Percentiles rank a stretch among this genome's conserved stretches.
Conservation (phyloP, 768 basidiomycete species). For the Mycena chlorophos region DNA sequence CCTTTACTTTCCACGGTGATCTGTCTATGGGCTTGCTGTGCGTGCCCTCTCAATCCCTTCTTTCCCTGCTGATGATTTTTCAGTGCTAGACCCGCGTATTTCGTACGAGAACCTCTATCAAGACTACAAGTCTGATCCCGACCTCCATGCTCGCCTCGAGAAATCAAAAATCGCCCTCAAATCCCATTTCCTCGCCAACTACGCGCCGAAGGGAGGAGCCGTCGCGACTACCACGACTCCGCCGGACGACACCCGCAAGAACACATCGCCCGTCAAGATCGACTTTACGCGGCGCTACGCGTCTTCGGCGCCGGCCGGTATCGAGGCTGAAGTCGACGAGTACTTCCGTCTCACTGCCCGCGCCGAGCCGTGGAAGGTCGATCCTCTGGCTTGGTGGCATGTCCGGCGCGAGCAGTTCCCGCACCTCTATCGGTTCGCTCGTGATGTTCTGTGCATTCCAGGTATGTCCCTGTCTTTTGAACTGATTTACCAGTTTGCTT, state of each 20-base stretch:
- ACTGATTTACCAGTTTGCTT: background rate
- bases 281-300: background rate
- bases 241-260: background rate
- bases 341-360: background rate
- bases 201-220: background rate
- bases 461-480: background rate
- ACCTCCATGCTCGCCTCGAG: background rate
- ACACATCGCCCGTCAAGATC: background rate
- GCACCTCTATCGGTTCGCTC: background rate
- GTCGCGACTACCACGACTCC: background rate
- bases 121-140: background rate
- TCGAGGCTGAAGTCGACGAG: background rate
- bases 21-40: too few species aligned
- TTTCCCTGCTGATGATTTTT: background rate
- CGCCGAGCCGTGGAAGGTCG: background rate
- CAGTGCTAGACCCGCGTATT: slow-evolving; percentile 7
- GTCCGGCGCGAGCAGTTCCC: background rate
- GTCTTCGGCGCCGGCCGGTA: background rate
- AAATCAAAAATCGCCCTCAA: background rate
- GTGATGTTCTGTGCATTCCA: background rate
- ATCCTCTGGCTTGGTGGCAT: background rate
- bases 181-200: background rate
- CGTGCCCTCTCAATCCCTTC: too few species aligned
- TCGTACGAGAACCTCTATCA: background rate
- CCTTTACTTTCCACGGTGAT: too few species aligned